Evolutionary conservation across 441 rosid genomes (phyloP).

Genomic region (Daphne laureola): DNA sequence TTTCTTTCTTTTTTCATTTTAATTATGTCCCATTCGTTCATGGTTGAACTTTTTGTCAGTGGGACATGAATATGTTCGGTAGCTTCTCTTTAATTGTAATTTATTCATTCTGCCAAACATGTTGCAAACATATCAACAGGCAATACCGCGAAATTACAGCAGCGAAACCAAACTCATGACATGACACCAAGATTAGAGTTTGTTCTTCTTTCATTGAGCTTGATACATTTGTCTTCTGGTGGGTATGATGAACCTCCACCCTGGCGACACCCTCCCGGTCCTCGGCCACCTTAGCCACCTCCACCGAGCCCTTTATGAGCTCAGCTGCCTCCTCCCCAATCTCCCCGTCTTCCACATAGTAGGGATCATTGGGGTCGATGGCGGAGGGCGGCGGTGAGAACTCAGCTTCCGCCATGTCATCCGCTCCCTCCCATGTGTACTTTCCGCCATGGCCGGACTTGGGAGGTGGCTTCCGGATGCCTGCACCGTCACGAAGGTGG

Average conservation of each 20-base stretch:
- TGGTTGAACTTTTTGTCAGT: too few species aligned
- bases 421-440: conserved; percentile 82
- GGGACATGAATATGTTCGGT: too few species aligned
- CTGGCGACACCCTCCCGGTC: conserved; percentile 43
- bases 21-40: too few species aligned
- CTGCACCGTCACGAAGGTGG: conserved; percentile 53
- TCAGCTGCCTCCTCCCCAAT: conserved; percentile 36
- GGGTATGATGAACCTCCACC: conserved; percentile 43
- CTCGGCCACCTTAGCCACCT: conserved; percentile 46
- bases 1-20: too few species aligned
- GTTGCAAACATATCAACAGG: too few species aligned
- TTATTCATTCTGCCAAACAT: too few species aligned
- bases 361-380: conserved; percentile 71
- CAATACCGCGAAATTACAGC: too few species aligned
- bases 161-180: too few species aligned
- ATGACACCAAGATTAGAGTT: too few species aligned
- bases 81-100: too few species aligned
- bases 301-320: conserved; percentile 44
- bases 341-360: conserved; percentile 40
- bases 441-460: conserved; percentile 82
- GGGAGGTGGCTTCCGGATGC: conserved; percentile 43
- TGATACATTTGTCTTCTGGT: conserved; percentile 13
- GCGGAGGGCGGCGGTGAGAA: conserved; percentile 44
- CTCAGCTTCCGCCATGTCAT: conserved; percentile 38
- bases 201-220: too few species aligned